phyloP scores from a whole-genome alignment of 371 early-diverging fungal genomes.

The Nematocida sp. region DNA sequence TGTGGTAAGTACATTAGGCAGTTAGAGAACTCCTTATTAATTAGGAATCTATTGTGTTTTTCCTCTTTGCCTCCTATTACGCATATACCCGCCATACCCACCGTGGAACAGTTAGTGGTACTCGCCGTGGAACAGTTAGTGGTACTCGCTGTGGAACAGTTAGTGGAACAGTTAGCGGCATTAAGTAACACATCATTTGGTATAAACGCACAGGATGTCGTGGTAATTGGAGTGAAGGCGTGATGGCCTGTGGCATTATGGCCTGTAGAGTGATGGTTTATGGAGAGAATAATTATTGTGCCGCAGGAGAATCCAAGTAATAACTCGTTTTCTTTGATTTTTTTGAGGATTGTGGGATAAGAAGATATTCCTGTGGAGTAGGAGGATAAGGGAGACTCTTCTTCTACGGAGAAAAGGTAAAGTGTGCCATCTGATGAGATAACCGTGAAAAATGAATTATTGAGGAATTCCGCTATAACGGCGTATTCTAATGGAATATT shows the following conservation, averaged over 20 bases:
- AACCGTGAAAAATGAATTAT: neutral
- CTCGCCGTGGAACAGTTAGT: too few species aligned
- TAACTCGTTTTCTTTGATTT: neutral
- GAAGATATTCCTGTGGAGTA: neutral
- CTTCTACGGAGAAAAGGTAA: conserved; percentile 13
- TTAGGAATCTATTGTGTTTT: conserved; percentile 29
- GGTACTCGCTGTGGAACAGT: too few species aligned
- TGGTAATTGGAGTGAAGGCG: too few species aligned
- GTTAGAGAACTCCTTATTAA: conserved; percentile 22
- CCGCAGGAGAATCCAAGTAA: conserved; percentile 21
- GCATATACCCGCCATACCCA: too few species aligned
- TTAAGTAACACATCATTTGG: too few species aligned
- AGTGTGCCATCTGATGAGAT: conserved; percentile 13
- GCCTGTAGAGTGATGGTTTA: too few species aligned
- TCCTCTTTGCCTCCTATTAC: conserved; percentile 48
- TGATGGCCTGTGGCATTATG: too few species aligned
- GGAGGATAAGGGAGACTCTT: neutral
- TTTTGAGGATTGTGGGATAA: neutral
- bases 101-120: too few species aligned
- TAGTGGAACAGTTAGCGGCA: too few species aligned
- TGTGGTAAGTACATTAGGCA: too few species aligned
- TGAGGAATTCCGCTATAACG: neutral
- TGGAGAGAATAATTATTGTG: neutral
- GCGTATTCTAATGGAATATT: conserved; percentile 9
- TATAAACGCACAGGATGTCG: too few species aligned